Base-by-base conservation (phyloP, 2,329 filamentous ascomycete species). In the Fusarium newnesense region DNA sequence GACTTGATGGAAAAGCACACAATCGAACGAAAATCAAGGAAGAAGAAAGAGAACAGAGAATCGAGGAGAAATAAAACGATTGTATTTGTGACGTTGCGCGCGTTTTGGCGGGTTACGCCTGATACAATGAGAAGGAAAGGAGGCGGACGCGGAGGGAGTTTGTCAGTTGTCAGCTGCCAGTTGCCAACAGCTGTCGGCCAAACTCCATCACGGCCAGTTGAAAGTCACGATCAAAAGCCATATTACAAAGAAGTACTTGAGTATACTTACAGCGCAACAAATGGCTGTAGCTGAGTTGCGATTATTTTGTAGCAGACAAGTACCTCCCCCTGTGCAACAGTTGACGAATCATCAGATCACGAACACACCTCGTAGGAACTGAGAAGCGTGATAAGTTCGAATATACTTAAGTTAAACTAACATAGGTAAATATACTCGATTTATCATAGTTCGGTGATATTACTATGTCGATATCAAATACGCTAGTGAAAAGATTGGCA, bases 161-260 rank as follows among this genome's bases (percentile, higher is more conserved):
- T 67, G 64, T 36, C 59, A 69, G 63, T 28, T 71, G 64, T 36
- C 59, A 69, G 63, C 24, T 71, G 60, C 53, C 59, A 49, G 69
- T 44, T 69, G 71, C 37, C 59, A 58, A 49, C 68, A 69, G 43
- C 71, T 74, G 68, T 42, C 57, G 57, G 49, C 26, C 71, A 69
- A 62, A 69, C 56, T 40, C 49, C 53, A 64, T 57, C 47, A 67
- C 43, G 18, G 60, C 39, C 28, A 44, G 60, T 44, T 40, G 28
- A 60, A 54, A 42, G 12, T 42, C 43, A 54, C 57, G 21, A 43
- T 47, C 16, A 24, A 39, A n/a, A 49, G n/a, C 18, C 15, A 56
- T 28, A 52, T n/a, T 24, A 11, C 9, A 28, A 34, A n/a, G n/a
- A 39, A 60, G 44, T 37, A 40, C 24, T 40, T 34, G n/a, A 39